A percentile compares a stretch with the other conserved stretches of the same genome.
Evolutionary conservation across 2,329 filamentous ascomycete genomes (phyloP).

Genomic region (Claviceps maximensis): DNA sequence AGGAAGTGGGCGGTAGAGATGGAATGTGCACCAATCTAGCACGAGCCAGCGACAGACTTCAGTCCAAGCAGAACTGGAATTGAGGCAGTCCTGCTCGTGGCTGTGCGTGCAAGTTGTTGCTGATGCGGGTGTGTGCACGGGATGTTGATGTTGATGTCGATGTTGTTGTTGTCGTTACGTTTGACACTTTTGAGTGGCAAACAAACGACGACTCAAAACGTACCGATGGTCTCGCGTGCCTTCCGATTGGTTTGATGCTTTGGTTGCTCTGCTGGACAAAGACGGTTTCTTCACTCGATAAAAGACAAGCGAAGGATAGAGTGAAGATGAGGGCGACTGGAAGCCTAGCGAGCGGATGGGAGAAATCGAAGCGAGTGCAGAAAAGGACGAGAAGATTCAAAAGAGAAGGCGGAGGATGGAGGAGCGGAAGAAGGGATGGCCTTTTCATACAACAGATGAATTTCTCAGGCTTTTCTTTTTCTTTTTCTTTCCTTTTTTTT

Average conservation of each 20-base stretch:
- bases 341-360: slow-evolving; percentile 25
- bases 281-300: background rate
- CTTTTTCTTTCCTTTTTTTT: slow-evolving; percentile 2
- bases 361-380: slow-evolving; percentile 21
- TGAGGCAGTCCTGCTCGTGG: background rate
- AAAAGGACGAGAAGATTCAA: slow-evolving; percentile 15
- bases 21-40: background rate
- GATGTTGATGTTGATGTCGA: too few relatives aligned
- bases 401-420: slow-evolving; percentile 12
- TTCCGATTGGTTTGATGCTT: background rate
- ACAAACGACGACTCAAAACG: background rate
- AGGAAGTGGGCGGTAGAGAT: background rate
- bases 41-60: background rate
- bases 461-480: background rate
- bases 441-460: slow-evolving; percentile 1
- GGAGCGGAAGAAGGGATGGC: slow-evolving; percentile 14
- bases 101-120: background rate
- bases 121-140: too few relatives aligned
- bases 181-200: background rate
- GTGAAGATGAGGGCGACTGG: slow-evolving; percentile 10
- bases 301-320: slow-evolving; percentile 3
- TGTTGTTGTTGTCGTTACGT: too few relatives aligned
- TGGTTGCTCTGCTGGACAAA: background rate
- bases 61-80: background rate
- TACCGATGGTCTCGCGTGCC: background rate